Conservation (phyloP, 2,329 filamentous ascomycete species). For the Calonectria pauciramosa region DNA sequence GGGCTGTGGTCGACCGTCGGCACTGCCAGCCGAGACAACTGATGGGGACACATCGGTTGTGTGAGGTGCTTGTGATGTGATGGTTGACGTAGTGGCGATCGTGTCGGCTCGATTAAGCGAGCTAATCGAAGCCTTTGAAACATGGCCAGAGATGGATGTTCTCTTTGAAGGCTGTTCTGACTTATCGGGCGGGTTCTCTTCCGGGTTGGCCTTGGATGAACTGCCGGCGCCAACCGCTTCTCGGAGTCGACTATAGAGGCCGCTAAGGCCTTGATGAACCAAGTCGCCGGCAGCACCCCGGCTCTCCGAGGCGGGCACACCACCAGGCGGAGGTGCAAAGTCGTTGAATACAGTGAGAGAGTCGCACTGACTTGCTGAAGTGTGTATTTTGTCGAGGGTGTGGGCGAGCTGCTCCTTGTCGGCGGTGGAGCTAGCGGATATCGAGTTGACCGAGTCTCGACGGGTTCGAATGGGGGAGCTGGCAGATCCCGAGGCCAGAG, state of each 20-base stretch:
- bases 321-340: conserved; percentile 79
- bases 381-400: conserved; percentile 89
- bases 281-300: conserved; percentile 80
- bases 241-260: conserved; percentile 87
- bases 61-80: conserved; percentile 47
- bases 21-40: conserved; percentile 47
- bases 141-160: conserved; percentile 56
- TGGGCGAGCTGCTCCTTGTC: conserved; percentile 83
- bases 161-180: conserved; percentile 57
- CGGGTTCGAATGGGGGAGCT: conserved; percentile 52
- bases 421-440: conserved; percentile 54
- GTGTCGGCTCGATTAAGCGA: conserved; percentile 60
- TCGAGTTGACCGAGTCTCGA: conserved; percentile 56
- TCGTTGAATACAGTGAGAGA: conserved; percentile 95
- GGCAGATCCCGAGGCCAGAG: conserved; percentile 43
- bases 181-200: conserved; percentile 47
- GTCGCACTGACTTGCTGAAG: conserved; percentile 85
- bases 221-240: conserved; percentile 83
- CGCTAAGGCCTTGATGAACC: conserved; percentile 88
- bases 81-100: conserved; percentile 46
- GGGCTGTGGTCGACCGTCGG: conserved; percentile 58
- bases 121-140: conserved; percentile 57
- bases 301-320: conserved; percentile 71
- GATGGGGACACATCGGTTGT: conserved; percentile 56
- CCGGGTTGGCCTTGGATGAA: conserved; percentile 51